phyloP scores from a whole-genome alignment of 495 filamentous ascomycete genomes.

The Aspergillus heteromorphus region DNA sequence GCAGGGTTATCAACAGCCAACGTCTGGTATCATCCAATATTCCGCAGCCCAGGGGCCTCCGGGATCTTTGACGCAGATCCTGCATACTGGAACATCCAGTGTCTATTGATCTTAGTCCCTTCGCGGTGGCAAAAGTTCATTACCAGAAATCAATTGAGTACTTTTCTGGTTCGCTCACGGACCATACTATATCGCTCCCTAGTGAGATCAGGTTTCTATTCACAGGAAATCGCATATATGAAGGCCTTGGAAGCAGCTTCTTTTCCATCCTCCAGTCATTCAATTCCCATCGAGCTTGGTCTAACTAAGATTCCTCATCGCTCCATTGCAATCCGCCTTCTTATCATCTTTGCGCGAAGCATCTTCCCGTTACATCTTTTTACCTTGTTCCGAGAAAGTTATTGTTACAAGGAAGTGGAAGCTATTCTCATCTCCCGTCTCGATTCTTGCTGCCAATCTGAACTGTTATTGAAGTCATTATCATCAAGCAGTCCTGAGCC shows the following conservation, averaged over 20 bases:
- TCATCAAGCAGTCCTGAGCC: too few species aligned
- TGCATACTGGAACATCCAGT: not conserved
- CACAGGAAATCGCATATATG: not conserved
- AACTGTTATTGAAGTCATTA: not conserved
- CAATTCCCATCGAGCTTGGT: not conserved
- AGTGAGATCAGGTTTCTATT: not conserved
- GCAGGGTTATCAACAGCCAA: conserved; percentile 4
- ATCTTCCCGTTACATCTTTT: not conserved
- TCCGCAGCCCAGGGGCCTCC: not conserved
- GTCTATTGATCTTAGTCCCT: conserved; percentile 6
- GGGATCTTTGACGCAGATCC: conserved; percentile 4
- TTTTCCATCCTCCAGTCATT: not conserved
- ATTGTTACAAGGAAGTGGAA: not conserved
- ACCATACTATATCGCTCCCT: not conserved
- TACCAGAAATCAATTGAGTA: not conserved
- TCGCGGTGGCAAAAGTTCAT: conserved; percentile 9
- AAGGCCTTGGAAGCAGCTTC: not conserved
- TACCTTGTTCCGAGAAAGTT: not conserved
- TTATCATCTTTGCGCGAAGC: not conserved
- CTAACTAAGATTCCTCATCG: not conserved
- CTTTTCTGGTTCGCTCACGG: not conserved
- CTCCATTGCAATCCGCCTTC: not conserved
- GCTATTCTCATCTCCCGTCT: not conserved
- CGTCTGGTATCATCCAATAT: not conserved
- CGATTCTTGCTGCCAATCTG: not conserved